Base-by-base conservation (phyloP, 495 filamentous ascomycete genomes). In the Xylaria curta region DNA sequence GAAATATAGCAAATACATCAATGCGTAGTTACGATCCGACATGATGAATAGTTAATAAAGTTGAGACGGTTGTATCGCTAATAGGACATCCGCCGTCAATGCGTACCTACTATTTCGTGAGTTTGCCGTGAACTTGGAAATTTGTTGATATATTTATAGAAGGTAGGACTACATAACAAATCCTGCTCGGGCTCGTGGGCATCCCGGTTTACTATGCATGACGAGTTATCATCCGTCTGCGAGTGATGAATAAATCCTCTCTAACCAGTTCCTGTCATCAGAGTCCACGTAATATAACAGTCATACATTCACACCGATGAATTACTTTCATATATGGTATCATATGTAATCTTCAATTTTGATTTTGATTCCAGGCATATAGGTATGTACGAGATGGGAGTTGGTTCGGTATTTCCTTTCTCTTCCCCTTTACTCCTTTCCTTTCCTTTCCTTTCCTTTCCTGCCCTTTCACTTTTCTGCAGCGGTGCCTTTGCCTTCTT, bases 331-430 rank as follows among this genome's bases (percentile, higher is more conserved):
- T 53, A 9, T 15, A 17, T 56, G 26, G 4, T 56, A 31, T 56
- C 3, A 17, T 31, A 54, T 54, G 24, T 54, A 44, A 40, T 56
- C 6, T 38, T 38, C 26, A 17, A 33, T 46, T 68, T 68, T 59
- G 15, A 44, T 60, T 31, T 54, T 13, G 12, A 56, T 56, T 54
- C n/a, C 31, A 54, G 19, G 33, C n/a, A 10, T n/a, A 15, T 38
- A 53, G 49, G 6, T 42, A 46, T 38, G 33, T 68, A 58, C 38
- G 66, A 58, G 66, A 46, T 59, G n/a, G 1, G 65, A 51, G 51
- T 19, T 56, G 12, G 9, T 68, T 24, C 17, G 26, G 38, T 54
- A 21, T 60, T 24, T n/a, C 42, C 24, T 28, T 36, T 19, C 28
- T 60, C 42, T 47, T 31, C 19, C 21, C 24, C n/a, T 4, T 26